Evolutionary conservation across 1,284 basidiomycete species (phyloP).

Genomic region (Afroboletus lepidellus): DNA sequence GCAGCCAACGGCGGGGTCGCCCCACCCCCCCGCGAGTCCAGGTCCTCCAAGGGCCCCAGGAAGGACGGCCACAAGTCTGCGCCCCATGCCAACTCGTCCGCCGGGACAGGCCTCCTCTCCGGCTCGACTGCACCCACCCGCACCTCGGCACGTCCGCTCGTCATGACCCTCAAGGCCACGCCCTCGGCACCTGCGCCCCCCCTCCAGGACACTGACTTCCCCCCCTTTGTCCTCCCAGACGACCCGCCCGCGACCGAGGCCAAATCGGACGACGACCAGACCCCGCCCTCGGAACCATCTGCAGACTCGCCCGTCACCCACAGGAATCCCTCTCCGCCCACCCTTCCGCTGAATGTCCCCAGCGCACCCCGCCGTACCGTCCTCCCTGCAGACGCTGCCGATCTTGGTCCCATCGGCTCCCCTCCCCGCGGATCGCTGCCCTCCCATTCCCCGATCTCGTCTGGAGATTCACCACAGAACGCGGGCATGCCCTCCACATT

Average conservation of each 20-base stretch:
- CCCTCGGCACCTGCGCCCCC: slow-evolving; percentile 79
- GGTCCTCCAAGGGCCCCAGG: slow-evolving; percentile 42
- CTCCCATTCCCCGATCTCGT: slow-evolving; percentile 55
- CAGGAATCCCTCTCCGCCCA: slow-evolving; percentile 34
- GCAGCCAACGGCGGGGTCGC: slow-evolving; percentile 50
- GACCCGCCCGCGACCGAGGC: slow-evolving; percentile 26
- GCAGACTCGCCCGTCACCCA: slow-evolving; percentile 4
- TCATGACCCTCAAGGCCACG: slow-evolving; percentile 65
- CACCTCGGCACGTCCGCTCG: slow-evolving; percentile 52
- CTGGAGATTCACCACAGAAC: slow-evolving; percentile 72
- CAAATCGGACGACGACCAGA: slow-evolving; percentile 9
- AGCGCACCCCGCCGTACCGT: slow-evolving; percentile 40
- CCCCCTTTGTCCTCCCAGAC: slow-evolving; percentile 62
- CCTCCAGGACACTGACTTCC: slow-evolving; percentile 72
- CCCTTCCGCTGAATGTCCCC: slow-evolving; percentile 54
- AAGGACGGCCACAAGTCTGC: slow-evolving; percentile 29
- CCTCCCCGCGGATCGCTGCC: slow-evolving; percentile 53
- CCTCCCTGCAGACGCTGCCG: slow-evolving; percentile 37
- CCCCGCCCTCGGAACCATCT: background rate
- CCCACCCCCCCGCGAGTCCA: slow-evolving; percentile 35
- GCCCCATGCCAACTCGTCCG: slow-evolving; percentile 12
- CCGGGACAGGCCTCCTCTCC: slow-evolving; percentile 46
- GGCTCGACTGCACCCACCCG: slow-evolving; percentile 54
- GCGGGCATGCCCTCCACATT: slow-evolving; percentile 40
- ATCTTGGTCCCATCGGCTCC: slow-evolving; percentile 78